Evolutionary conservation across 148 eudicot species (phyloP), one percentile per base, ranked within the genome.

Genomic region (Dianthus caryophyllus): DNA sequence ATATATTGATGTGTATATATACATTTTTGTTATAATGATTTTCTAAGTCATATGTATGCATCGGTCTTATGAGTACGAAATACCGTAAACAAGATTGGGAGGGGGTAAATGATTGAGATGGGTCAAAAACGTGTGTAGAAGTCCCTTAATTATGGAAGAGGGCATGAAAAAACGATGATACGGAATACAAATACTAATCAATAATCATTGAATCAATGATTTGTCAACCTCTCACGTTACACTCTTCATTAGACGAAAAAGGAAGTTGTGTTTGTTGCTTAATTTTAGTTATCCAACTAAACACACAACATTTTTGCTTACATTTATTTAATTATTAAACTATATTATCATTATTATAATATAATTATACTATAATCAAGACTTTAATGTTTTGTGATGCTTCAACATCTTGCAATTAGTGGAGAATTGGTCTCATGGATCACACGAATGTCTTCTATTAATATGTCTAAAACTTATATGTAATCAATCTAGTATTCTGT

Each of bases 261-360:
- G 61, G 65, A 72, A 41, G 25, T 18, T 5, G 6, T 27, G 1
- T 2, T 20, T 15, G 62, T n/a, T 47, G 24, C 71, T 44, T 65
- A 50, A 55, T 47, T 22, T 25, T 33, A 6, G 54, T 67, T 73
- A 64, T 67, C 66, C 61, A 60, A 61, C 53, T 54, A 39, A 57
- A 67, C 76, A 60, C 49, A 50, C 71, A 67, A 61, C 15, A 39
- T 16, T 29, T 26, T 14, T 2, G 1, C 15, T 33, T 10, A 54
- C 3, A 54, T 0, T 14, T 54, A 21, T 33, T 47, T 31, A 33
- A 29, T 22, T 21, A 33, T 20, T 15, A n/a, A n/a, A n/a, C n/a
- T n/a, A n/a, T n/a, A n/a, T n/a, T n/a, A n/a, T n/a, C n/a, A n/a
- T n/a, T n/a, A n/a, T n/a, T n/a, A n/a, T n/a, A n/a, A n/a, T n/a